Evolutionary conservation across 192 early-diverging fungal species (phyloP).

Genomic region (Pecoramyces ruminantium): DNA sequence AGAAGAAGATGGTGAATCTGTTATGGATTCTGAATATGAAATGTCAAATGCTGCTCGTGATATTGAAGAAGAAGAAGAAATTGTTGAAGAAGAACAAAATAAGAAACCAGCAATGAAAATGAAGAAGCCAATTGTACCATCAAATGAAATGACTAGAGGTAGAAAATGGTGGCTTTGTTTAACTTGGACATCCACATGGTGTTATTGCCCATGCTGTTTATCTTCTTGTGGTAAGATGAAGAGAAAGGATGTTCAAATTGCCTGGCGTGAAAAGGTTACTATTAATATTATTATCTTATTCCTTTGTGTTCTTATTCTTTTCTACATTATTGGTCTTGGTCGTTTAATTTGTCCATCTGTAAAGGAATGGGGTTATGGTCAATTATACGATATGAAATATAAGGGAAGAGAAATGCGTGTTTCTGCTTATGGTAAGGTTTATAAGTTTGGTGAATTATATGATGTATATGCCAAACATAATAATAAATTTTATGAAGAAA

Average conservation of each 20-base stretch:
- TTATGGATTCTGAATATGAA: not conserved
- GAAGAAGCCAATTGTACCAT: not conserved
- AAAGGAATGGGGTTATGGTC: slow-evolving; percentile 12
- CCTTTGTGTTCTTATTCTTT: slow-evolving; percentile 64
- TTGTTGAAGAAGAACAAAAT: not conserved
- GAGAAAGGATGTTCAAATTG: slow-evolving; percentile 73
- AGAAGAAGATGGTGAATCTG: not conserved
- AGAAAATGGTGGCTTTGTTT: slow-evolving; percentile 41
- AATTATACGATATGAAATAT: not conserved
- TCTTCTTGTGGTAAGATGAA: slow-evolving; percentile 52
- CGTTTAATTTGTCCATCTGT: slow-evolving; percentile 56
- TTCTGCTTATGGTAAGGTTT: not conserved
- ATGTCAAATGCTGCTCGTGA: not conserved
- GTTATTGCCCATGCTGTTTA: slow-evolving; percentile 46
- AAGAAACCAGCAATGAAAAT: not conserved
- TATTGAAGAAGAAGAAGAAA: not conserved
- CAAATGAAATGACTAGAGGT: not conserved
- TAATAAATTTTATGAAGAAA: not conserved
- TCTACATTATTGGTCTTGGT: slow-evolving; percentile 75
- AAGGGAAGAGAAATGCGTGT: not conserved
- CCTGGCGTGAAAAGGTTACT: slow-evolving; percentile 96
- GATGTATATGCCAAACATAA: not conserved
- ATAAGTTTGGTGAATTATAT: not conserved
- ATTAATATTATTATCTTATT: slow-evolving; percentile 75
- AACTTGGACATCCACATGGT: slow-evolving; percentile 70